phyloP scores from a whole-genome alignment of 2,329 filamentous ascomycete genomes.

The Colletotrichum higginsianum region DNA sequence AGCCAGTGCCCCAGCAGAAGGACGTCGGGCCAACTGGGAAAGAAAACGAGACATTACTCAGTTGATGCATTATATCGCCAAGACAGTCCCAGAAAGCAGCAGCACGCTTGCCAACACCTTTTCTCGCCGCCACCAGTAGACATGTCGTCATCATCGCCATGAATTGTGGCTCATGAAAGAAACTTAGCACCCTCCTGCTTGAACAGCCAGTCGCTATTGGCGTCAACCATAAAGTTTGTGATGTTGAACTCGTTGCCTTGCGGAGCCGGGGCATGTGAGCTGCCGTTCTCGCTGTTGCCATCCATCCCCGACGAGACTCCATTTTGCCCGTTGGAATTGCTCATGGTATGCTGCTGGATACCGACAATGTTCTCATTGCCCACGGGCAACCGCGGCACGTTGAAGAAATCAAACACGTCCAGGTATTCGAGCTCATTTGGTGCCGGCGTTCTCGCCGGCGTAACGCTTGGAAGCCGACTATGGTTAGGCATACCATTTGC shows the following conservation, averaged over 20 bases:
- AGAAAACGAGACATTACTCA: not conserved
- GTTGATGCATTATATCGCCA: not conserved
- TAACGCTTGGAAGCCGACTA: constrained; percentile 66
- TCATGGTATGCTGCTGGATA: constrained; percentile 42
- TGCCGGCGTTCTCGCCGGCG: constrained; percentile 78
- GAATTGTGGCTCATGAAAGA: constrained; percentile 15
- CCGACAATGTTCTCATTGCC: constrained; percentile 53
- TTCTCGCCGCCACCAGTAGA: not conserved
- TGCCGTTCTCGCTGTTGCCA: constrained; percentile 44
- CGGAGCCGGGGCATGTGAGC: constrained; percentile 50
- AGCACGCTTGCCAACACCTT: constrained; percentile 11
- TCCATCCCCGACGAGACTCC: constrained; percentile 41
- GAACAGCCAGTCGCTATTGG: constrained; percentile 82
- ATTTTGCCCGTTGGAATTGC: constrained; percentile 43
- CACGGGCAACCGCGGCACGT: constrained; percentile 81
- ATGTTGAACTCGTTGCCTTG: constrained; percentile 79
- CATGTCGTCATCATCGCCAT: not conserved
- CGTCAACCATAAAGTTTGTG: constrained; percentile 83
- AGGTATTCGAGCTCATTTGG: constrained; percentile 91
- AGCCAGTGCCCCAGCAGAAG: not conserved
- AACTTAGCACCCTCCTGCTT: constrained; percentile 62
- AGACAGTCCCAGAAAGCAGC: not conserved
- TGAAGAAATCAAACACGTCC: constrained; percentile 96
- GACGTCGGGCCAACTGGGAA: not conserved
- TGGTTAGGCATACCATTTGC: constrained; percentile 50